A percentile compares a stretch with the other conserved stretches of the same genome.
Evolutionary conservation across 2,329 filamentous ascomycete genomes (phyloP).

Genomic region (Penicillium paneum): DNA sequence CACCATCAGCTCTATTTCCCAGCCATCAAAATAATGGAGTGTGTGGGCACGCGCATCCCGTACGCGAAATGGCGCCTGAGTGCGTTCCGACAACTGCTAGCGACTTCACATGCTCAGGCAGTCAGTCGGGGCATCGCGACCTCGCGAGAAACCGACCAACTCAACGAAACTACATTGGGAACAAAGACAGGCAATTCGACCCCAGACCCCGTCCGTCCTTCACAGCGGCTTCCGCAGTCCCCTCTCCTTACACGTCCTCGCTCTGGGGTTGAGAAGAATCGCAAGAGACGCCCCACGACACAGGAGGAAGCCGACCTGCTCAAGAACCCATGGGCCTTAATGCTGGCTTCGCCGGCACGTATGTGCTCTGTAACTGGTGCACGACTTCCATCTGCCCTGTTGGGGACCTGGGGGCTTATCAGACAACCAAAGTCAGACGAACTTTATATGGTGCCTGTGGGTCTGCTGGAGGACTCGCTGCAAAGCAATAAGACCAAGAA

Average conservation of each 20-base stretch:
- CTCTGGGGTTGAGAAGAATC: constrained; percentile 17
- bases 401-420: constrained; percentile 39
- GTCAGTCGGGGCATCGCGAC: constrained; percentile 14
- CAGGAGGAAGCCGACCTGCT: constrained; percentile 29
- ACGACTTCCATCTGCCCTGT: constrained; percentile 33
- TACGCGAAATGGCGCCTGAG: constrained; percentile 35
- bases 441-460: constrained; percentile 36
- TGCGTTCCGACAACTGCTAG: constrained; percentile 24
- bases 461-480: constrained; percentile 32
- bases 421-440: constrained; percentile 25
- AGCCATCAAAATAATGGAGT: constrained; percentile 26
- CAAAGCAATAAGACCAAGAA: constrained; percentile 1
- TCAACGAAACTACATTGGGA: neutral
- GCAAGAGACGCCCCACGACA: constrained; percentile 25
- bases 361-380: constrained; percentile 33
- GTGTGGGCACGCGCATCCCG: constrained; percentile 23
- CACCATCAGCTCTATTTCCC: neutral
- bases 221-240: constrained; percentile 37
- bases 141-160: constrained; percentile 1
- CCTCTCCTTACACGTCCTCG: constrained; percentile 30
- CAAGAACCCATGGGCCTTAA: constrained; percentile 42
- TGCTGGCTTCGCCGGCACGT: constrained; percentile 38
- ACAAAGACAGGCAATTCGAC: neutral
- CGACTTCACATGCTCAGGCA: neutral
- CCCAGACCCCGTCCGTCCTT: constrained; percentile 19